phyloP scores from a whole-genome alignment of 768 basidiomycete species.

The Tylopilus subfusipes region DNA sequence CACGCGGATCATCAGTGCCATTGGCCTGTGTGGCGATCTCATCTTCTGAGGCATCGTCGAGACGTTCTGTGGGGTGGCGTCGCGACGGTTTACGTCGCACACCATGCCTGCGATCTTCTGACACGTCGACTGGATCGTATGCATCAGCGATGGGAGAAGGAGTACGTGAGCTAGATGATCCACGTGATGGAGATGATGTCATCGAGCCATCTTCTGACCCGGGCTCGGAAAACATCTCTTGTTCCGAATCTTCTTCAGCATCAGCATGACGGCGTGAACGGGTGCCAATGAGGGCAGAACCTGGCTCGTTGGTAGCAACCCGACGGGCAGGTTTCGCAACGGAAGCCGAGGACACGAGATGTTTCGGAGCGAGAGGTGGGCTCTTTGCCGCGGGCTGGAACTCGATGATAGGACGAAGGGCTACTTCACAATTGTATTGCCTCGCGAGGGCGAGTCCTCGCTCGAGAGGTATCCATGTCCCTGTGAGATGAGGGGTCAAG shows the following conservation, averaged over 20 bases:
- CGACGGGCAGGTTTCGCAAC: slow-evolving; percentile 33
- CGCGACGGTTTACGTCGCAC: slow-evolving; percentile 47
- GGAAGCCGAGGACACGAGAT: slow-evolving; percentile 71
- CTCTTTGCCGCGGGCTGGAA: slow-evolving; percentile 87
- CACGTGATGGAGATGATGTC: slow-evolving; percentile 85
- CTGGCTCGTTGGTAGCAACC: slow-evolving; percentile 19
- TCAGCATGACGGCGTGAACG: slow-evolving; percentile 54
- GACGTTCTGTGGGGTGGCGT: slow-evolving; percentile 44
- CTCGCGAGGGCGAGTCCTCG: slow-evolving; percentile 80
- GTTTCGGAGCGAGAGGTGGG: slow-evolving; percentile 94
- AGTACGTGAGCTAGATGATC: slow-evolving; percentile 85
- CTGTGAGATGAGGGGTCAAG: slow-evolving; percentile 39
- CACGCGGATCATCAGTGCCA: slow-evolving; percentile 50
- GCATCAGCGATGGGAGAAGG: slow-evolving; percentile 76
- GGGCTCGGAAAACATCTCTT: slow-evolving; percentile 59
- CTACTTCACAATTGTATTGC: slow-evolving; percentile 87
- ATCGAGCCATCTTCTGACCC: slow-evolving; percentile 86
- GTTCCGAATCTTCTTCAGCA: slow-evolving; percentile 57
- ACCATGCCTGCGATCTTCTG: slow-evolving; percentile 33
- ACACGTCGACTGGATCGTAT: slow-evolving; percentile 30
- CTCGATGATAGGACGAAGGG: slow-evolving; percentile 91
- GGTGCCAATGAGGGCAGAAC: slow-evolving; percentile 38
- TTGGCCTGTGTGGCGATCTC: slow-evolving; percentile 40
- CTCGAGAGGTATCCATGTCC: slow-evolving; percentile 98
- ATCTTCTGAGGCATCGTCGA: slow-evolving; percentile 43